phyloP scores from a whole-genome alignment of 257 asterid genomes.

The Forsythia viridissima region DNA sequence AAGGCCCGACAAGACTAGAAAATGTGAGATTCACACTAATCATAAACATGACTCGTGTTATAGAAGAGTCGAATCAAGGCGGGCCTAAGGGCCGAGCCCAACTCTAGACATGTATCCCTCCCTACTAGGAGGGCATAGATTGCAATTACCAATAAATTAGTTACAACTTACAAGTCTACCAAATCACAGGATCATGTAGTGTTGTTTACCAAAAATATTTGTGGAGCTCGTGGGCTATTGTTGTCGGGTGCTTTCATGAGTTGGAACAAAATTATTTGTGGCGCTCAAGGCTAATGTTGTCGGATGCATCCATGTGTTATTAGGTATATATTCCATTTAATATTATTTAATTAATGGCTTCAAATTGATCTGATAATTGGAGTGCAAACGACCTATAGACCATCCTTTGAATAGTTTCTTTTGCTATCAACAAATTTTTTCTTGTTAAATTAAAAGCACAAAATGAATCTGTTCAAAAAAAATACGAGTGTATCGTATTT shows the following conservation, averaged over 20 bases:
- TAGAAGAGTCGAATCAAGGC: not conserved
- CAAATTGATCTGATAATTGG: no score
- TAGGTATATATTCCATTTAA: not conserved
- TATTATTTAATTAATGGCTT: no score
- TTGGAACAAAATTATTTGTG: not conserved
- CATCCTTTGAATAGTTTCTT: no score
- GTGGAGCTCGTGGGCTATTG: not conserved
- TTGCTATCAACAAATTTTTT: no score
- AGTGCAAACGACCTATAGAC: no score
- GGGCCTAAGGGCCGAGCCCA: not conserved
- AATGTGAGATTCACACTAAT: no score
- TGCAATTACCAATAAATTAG: conserved; percentile 55
- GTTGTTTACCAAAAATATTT: not conserved
- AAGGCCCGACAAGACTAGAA: no score
- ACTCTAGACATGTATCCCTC: conserved; percentile 65
- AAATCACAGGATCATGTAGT: not conserved
- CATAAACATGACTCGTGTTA: not conserved
- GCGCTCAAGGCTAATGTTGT: not conserved
- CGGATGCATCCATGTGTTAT: not conserved
- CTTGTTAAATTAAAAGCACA: no score
- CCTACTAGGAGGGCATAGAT: conserved; percentile 86
- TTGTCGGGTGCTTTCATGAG: not conserved
- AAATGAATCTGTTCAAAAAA: no score
- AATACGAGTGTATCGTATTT: no score
- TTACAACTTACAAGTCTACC: not conserved